Evolutionary conservation across 768 basidiomycete genomes (phyloP).

Genomic region (Trametes punicea): DNA sequence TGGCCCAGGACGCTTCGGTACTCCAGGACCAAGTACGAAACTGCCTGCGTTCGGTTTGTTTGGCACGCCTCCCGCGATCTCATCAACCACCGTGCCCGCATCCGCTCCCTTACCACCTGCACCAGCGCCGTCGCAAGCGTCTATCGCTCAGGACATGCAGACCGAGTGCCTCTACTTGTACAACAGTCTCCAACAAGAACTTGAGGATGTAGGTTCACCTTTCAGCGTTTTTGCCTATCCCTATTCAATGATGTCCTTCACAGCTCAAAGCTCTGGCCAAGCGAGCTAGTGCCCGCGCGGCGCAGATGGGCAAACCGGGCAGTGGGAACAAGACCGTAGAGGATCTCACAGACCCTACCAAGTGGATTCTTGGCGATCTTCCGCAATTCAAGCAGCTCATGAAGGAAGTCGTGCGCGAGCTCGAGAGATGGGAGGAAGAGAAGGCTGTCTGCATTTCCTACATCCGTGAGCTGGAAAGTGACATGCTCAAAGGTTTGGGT

Average conservation of each 20-base stretch:
- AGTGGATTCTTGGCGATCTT: slow-evolving; percentile 56
- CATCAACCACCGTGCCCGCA: background rate
- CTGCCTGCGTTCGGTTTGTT: background rate
- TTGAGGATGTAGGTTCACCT: slow-evolving; percentile 52
- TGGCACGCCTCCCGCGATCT: background rate
- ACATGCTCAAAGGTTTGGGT: slow-evolving; percentile 58
- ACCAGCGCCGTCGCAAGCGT: slow-evolving; percentile 20
- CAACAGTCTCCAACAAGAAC: slow-evolving; percentile 43
- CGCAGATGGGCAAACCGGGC: slow-evolving; percentile 29
- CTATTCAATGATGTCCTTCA: background rate
- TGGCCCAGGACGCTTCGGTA: background rate
- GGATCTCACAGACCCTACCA: slow-evolving; percentile 45
- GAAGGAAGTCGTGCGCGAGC: slow-evolving; percentile 41
- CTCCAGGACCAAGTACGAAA: background rate
- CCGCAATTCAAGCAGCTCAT: slow-evolving; percentile 49
- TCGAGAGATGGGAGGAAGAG: slow-evolving; percentile 44
- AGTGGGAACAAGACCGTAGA: slow-evolving; percentile 39
- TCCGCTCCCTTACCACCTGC: slow-evolving; percentile 4
- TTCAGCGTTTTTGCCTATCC: background rate
- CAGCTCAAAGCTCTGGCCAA: slow-evolving; percentile 12
- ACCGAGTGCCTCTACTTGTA: slow-evolving; percentile 56
- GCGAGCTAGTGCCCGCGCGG: background rate
- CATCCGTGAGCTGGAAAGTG: slow-evolving; percentile 58
- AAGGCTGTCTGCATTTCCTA: slow-evolving; percentile 38
- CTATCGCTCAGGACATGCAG: slow-evolving; percentile 64